Evolutionary conservation across 2,329 filamentous ascomycete genomes (phyloP).

Genomic region (Claviceps citrina): DNA sequence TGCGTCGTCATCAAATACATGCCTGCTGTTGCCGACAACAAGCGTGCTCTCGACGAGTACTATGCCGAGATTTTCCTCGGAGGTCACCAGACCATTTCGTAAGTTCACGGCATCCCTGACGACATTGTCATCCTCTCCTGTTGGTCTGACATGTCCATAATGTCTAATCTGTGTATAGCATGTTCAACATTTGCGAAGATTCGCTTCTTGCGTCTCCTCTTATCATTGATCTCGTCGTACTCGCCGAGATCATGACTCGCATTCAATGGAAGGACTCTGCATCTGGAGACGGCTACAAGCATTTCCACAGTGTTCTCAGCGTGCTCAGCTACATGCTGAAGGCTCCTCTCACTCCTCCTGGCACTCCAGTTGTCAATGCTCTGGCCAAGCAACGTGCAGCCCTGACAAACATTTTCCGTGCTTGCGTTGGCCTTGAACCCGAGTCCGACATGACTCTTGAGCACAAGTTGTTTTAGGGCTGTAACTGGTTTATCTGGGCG

Average conservation of each 20-base stretch:
- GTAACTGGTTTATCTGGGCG: no score
- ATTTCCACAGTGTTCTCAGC: constrained; percentile 93
- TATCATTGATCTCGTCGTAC: constrained; percentile 88
- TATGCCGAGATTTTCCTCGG: constrained; percentile 99
- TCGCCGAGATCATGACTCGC: constrained; percentile 96
- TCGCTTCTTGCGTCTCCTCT: constrained; percentile 88
- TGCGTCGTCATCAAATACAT: constrained; percentile 99
- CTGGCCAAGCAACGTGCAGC: constrained; percentile 91
- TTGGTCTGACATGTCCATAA: not conserved
- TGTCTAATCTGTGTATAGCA: constrained; percentile 30
- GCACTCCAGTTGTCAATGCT: constrained; percentile 89
- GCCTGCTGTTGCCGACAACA: constrained; percentile 96
- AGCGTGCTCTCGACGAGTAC: constrained; percentile 97
- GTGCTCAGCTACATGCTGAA: constrained; percentile 98
- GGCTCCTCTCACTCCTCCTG: constrained; percentile 84
- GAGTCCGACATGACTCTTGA: constrained; percentile 98
- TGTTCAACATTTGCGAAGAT: constrained; percentile 99
- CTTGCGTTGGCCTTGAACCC: constrained; percentile 88
- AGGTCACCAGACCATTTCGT: constrained; percentile 91
- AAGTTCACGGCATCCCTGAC: constrained; percentile 20
- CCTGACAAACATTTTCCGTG: constrained; percentile 95
- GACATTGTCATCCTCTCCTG: not conserved
- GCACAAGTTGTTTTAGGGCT: constrained; percentile 79
- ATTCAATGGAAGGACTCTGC: constrained; percentile 70
- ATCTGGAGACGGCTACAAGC: constrained; percentile 57